phyloP scores from a whole-genome alignment of 1,284 basidiomycete genomes.

The Leccinum laetum region DNA sequence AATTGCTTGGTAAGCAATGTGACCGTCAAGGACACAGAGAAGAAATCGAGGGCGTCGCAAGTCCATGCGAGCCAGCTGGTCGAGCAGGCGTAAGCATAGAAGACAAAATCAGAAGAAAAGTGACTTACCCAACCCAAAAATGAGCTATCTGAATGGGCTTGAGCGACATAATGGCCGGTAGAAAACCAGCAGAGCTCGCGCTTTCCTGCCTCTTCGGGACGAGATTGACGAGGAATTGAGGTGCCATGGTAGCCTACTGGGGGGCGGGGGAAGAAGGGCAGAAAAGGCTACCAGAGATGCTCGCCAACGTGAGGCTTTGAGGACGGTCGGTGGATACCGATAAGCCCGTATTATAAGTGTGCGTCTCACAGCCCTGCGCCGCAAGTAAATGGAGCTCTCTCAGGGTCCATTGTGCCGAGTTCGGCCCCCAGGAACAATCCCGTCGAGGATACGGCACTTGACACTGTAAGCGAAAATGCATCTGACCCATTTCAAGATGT shows the following conservation, averaged over 20 bases:
- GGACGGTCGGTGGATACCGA: neutral
- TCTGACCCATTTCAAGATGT: neutral
- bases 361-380: neutral
- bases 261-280: neutral
- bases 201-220: conserved; percentile 48
- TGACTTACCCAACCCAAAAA: conserved; percentile 58
- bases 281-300: neutral
- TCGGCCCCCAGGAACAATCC: neutral
- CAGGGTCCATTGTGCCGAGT: neutral
- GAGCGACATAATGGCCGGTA: conserved; percentile 39
- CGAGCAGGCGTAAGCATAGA: neutral
- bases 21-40: conserved; percentile 79
- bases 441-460: neutral
- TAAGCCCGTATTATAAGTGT: neutral
- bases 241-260: conserved; percentile 19
- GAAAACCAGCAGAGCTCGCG: conserved; percentile 30
- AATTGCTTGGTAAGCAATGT: conserved; percentile 57
- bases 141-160: conserved; percentile 53
- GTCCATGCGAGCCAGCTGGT: conserved; percentile 77
- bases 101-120: neutral
- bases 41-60: conserved; percentile 83
- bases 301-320: neutral
- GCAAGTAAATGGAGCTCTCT: neutral
- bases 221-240: conserved; percentile 38
- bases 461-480: neutral